Percentiles rank a stretch among this genome's conserved stretches.
Evolutionary conservation across 805 yeast genomes (phyloP).

Genomic region (Ogataea nitratoaversa): DNA sequence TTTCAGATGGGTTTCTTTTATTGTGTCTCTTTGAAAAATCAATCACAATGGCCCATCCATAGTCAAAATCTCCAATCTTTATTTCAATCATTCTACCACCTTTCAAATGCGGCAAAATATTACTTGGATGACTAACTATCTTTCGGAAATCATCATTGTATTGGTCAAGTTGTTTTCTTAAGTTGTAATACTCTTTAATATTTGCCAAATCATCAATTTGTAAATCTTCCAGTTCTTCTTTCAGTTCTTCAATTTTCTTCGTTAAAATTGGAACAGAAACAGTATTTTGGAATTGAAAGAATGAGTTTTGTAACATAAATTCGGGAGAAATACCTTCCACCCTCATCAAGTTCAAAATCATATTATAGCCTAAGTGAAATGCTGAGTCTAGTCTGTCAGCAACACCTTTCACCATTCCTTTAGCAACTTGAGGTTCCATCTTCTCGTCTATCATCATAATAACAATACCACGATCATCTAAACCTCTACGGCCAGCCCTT

Average conservation of each 20-base stretch:
- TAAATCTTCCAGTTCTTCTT: slow-evolving; percentile 43
- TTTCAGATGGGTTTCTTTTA: slow-evolving; percentile 53
- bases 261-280: slow-evolving; percentile 86
- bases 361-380: slow-evolving; percentile 94
- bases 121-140: slow-evolving; percentile 87
- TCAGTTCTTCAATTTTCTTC: slow-evolving; percentile 52
- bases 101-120: slow-evolving; percentile 77
- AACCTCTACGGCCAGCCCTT: slow-evolving; percentile 56
- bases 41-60: slow-evolving; percentile 96
- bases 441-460: slow-evolving; percentile 99
- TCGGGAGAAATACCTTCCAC: slow-evolving; percentile 99
- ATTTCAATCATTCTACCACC: slow-evolving; percentile 82
- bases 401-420: slow-evolving; percentile 99
- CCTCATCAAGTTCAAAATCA: slow-evolving; percentile 92
- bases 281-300: slow-evolving; percentile 92
- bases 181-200: slow-evolving; percentile 78
- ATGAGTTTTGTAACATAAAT: slow-evolving; percentile 90
- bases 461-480: slow-evolving; percentile 98
- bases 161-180: slow-evolving; percentile 62
- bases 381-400: slow-evolving; percentile 98
- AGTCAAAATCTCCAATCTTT: slow-evolving; percentile 56
- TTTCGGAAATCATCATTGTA: slow-evolving; percentile 76
- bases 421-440: slow-evolving; percentile 99
- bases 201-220: slow-evolving; percentile 68
- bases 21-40: slow-evolving; percentile 61